These are phyloP conservation scores for Mimosa pudica DNA, from an alignment of 306 rosid species.

Conservation along the genomic window DNA sequence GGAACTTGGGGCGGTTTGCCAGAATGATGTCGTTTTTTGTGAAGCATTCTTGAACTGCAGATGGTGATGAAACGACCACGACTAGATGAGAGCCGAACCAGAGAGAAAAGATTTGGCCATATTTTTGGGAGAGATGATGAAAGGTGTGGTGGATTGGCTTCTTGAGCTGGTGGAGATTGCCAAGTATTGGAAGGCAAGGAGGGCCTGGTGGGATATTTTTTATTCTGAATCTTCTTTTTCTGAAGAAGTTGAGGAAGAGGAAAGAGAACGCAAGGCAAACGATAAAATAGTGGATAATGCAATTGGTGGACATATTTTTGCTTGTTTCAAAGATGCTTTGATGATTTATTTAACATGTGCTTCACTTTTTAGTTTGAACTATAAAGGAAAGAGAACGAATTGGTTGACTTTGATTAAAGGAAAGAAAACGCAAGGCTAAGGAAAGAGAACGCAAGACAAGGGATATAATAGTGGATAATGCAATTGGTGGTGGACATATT, in stretches of 20 bases:
- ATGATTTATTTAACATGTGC: neutral
- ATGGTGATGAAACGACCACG: constrained; percentile 45
- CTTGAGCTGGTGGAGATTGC: constrained; percentile 58
- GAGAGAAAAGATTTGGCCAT: constrained; percentile 44
- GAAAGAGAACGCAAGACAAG: no score
- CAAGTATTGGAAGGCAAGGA: constrained; percentile 50
- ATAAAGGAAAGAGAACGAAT: no score
- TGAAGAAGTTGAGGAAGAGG: constrained; percentile 25
- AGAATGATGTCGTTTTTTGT: constrained; percentile 57
- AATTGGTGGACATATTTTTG: neutral
- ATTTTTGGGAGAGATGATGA: constrained; percentile 37
- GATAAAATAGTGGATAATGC: constrained; percentile 1
- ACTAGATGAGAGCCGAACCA: constrained; percentile 41
- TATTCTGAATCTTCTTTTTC: neutral
- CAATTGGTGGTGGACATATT: no score
- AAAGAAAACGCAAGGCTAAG: no score
- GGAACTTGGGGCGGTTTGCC: constrained; percentile 55
- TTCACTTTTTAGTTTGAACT: no score
- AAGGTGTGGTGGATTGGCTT: constrained; percentile 43
- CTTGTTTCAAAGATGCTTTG: neutral
- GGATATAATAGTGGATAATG: no score
- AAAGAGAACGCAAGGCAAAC: constrained; percentile 2
- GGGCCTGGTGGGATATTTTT: constrained; percentile 63
- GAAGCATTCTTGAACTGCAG: constrained; percentile 55
- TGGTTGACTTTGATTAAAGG: no score